A percentile compares a stretch with the other conserved stretches of the same genome.
Evolutionary conservation across 306 rosid genomes (phyloP).

Genomic region (Dalbergia oliveri): DNA sequence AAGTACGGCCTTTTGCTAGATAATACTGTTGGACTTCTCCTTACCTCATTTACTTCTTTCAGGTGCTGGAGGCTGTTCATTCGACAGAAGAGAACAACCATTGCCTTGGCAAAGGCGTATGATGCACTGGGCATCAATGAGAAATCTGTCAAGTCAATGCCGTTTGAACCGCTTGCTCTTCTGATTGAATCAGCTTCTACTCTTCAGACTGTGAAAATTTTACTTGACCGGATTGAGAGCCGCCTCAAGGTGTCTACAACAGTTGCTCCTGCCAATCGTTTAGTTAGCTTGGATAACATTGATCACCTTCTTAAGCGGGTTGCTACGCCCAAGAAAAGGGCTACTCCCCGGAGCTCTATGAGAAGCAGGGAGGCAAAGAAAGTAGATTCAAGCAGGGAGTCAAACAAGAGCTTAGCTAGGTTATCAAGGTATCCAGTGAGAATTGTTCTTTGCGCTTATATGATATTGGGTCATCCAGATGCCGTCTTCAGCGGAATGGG

Average conservation of each 20-base stretch:
- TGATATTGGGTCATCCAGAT: slow-evolving; percentile 90
- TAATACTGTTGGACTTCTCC: slow-evolving; percentile 17
- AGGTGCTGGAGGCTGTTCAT: slow-evolving; percentile 93
- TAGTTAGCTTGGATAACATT: slow-evolving; percentile 72
- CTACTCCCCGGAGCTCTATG: slow-evolving; percentile 64
- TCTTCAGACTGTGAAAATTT: slow-evolving; percentile 76
- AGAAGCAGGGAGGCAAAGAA: slow-evolving; percentile 66
- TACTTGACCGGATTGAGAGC: slow-evolving; percentile 84
- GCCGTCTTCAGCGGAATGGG: slow-evolving; percentile 87
- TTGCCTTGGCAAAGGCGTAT: slow-evolving; percentile 73
- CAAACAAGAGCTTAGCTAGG: slow-evolving; percentile 53
- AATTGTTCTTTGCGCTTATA: slow-evolving; percentile 85
- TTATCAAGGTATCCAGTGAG: slow-evolving; percentile 87
- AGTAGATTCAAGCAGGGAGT: slow-evolving; percentile 48
- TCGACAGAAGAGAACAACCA: slow-evolving; percentile 71
- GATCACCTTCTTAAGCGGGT: slow-evolving; percentile 94
- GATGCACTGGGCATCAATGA: slow-evolving; percentile 73
- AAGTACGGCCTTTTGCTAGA: slow-evolving; percentile 14
- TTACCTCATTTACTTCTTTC: slow-evolving; percentile 35
- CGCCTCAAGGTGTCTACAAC: slow-evolving; percentile 72
- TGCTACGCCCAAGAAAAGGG: slow-evolving; percentile 79
- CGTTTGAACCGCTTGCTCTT: slow-evolving; percentile 87
- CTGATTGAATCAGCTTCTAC: slow-evolving; percentile 84
- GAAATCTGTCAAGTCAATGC: slow-evolving; percentile 77
- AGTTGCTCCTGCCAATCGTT: slow-evolving; percentile 55